Conservation (phyloP, 1,284 basidiomycete genomes). For the Ceratobasidium sp. region DNA sequence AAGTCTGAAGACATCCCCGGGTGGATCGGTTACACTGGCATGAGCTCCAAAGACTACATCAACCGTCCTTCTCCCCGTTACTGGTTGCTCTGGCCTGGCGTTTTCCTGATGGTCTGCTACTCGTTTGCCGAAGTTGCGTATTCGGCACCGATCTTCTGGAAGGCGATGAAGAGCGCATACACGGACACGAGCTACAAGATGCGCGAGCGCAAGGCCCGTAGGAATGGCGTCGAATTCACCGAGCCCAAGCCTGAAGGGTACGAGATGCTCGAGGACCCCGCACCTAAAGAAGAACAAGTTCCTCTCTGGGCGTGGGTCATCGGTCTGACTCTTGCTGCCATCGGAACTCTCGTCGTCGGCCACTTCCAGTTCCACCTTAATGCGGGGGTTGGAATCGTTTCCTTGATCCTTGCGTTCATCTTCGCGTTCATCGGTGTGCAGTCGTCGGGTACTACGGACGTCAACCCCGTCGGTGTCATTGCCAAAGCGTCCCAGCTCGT, state of each 20-base stretch:
- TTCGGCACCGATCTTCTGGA: constrained; percentile 45
- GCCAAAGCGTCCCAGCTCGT: constrained; percentile 73
- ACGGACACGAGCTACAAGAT: constrained; percentile 28
- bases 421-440: constrained; percentile 80
- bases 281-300: constrained; percentile 68
- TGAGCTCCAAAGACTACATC: constrained; percentile 64
- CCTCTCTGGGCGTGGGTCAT: constrained; percentile 68
- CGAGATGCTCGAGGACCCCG: constrained; percentile 64
- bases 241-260: constrained; percentile 50
- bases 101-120: constrained; percentile 57
- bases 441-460: constrained; percentile 69
- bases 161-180: constrained; percentile 34
- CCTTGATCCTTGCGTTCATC: constrained; percentile 71
- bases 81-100: constrained; percentile 78
- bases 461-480: constrained; percentile 76
- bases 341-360: constrained; percentile 70
- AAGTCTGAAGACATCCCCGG: constrained; percentile 61
- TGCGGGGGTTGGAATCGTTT: constrained; percentile 68
- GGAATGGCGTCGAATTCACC: constrained; percentile 30
- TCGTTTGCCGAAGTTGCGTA: constrained; percentile 51
- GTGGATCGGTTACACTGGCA: constrained; percentile 60
- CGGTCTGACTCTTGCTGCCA: constrained; percentile 64
- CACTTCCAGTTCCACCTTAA: constrained; percentile 69
- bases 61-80: constrained; percentile 70
- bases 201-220: constrained; percentile 15